Evolutionary conservation across 108 stramenopile species (phyloP).

Genomic region (Discostella stelligeroides): DNA sequence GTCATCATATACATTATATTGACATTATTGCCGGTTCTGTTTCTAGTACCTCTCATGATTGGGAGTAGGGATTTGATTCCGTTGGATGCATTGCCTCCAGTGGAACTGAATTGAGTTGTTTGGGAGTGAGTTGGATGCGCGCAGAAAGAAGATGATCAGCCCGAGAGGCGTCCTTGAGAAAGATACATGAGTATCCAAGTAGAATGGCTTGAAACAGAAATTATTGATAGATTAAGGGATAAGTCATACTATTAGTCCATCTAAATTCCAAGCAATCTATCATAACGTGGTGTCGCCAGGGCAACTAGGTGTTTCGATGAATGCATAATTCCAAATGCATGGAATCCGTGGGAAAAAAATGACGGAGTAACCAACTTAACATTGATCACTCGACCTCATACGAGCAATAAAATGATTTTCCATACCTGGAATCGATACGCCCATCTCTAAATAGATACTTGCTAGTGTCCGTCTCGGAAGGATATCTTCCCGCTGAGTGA

Average conservation of each 20-base stretch:
- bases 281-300: background rate
- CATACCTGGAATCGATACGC: slow-evolving; percentile 20
- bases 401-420: slow-evolving; percentile 27
- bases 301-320: slow-evolving; percentile 32
- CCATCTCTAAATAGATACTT: slow-evolving; percentile 42
- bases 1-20: slow-evolving; percentile 87
- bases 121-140: no score
- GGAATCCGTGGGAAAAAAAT: slow-evolving; percentile 42
- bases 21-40: slow-evolving; percentile 81
- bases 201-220: no score
- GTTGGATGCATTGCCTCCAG: slow-evolving; percentile 80
- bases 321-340: slow-evolving; percentile 44
- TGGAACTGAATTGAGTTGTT: slow-evolving; percentile 51
- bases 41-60: slow-evolving; percentile 89
- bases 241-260: no score
- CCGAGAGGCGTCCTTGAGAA: no score
- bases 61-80: slow-evolving; percentile 86
- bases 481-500: slow-evolving; percentile 27
- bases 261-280: background rate
- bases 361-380: slow-evolving; percentile 35
- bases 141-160: no score
- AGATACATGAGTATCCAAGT: no score
- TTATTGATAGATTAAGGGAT: no score
- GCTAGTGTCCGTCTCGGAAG: slow-evolving; percentile 43
- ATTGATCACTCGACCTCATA: slow-evolving; percentile 32